Evolutionary conservation across 1,284 basidiomycete genomes (phyloP), one percentile per base, ranked within the genome.

Genomic region (Apiotrichum sp.): DNA sequence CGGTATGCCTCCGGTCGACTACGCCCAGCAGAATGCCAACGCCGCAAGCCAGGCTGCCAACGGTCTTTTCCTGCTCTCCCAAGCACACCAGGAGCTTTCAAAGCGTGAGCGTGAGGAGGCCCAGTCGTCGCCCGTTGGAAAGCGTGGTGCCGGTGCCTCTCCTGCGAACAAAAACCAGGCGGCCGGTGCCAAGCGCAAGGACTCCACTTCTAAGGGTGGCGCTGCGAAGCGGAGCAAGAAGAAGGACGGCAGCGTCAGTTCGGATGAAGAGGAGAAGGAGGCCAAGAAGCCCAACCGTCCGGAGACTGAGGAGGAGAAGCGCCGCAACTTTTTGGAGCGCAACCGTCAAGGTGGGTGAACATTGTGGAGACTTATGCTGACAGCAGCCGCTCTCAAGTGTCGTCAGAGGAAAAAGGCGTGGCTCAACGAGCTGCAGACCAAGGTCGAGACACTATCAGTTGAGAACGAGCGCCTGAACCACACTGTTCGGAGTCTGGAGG

Each of bases 381-480:
- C 13, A 31, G 4, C 70, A 95, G 95, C 95, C 57, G 95, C 95
- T 3, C 84, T 98, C 69, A 98, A 98, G 78, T 98, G 96, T 76
- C 89, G 95, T 41, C 95, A 98, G 74, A 86, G 95, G 55, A 98
- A 98, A 77, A 98, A 98, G 78, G 92, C 92, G 6, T 98, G 96
- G 95, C 83, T 98, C 32, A 82, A 86, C 31, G 87, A 91, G 63
- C 80, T 98, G 16, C 95, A 98, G 76, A 85, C 87, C 52, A 95
- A 95, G 70, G 90, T 93, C 71, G 93, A 98, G 73, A 89, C 83
- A 63, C 82, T 98, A 34, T 80, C 83, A 34, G 85, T 87, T 63
- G 95, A 98, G 77, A 98, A 98, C 75, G 93, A 98, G 73, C 85
- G 90, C n/a, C 84, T 98, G 32, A 78, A 80, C 49, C 71, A 75